Evolutionary conservation across 140 eudicot species (phyloP).

Genomic region (Flaveria floridana): DNA sequence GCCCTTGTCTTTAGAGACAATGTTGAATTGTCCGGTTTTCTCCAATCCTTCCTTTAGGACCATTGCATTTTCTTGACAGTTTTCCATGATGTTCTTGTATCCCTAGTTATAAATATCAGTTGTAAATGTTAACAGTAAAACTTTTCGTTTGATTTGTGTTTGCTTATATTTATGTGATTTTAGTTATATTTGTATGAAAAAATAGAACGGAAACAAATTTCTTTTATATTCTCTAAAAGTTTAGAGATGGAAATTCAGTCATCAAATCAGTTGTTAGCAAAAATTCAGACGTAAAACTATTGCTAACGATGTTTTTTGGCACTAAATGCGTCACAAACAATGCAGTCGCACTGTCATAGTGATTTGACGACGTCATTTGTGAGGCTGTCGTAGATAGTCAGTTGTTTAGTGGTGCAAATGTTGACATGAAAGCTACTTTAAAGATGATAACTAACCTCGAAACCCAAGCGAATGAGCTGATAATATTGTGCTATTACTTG

Average conservation of each 20-base stretch:
- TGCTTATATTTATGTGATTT: no score
- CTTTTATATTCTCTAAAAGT: background rate
- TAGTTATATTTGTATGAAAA: no score
- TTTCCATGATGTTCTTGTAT: slow-evolving; percentile 71
- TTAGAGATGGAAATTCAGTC: no score
- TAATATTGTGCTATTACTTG: slow-evolving; percentile 86
- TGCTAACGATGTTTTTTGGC: no score
- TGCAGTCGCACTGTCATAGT: no score
- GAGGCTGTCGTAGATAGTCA: background rate
- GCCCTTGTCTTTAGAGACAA: slow-evolving; percentile 64
- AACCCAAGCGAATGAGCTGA: slow-evolving; percentile 83
- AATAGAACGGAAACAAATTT: background rate
- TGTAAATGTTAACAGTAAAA: background rate
- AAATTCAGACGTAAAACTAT: no score
- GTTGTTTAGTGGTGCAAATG: background rate
- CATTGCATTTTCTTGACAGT: slow-evolving; percentile 61
- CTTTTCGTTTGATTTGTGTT: no score
- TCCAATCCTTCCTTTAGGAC: slow-evolving; percentile 55
- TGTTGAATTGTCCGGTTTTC: slow-evolving; percentile 52
- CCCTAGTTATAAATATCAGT: slow-evolving; percentile 40
- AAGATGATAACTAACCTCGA: slow-evolving; percentile 49
- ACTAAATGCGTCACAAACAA: no score
- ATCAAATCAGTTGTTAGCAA: no score
- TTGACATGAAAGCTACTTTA: background rate
- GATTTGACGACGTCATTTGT: no score